Conservation (phyloP, 208 protist genomes). For the Herpetomonas tarakana region DNA sequence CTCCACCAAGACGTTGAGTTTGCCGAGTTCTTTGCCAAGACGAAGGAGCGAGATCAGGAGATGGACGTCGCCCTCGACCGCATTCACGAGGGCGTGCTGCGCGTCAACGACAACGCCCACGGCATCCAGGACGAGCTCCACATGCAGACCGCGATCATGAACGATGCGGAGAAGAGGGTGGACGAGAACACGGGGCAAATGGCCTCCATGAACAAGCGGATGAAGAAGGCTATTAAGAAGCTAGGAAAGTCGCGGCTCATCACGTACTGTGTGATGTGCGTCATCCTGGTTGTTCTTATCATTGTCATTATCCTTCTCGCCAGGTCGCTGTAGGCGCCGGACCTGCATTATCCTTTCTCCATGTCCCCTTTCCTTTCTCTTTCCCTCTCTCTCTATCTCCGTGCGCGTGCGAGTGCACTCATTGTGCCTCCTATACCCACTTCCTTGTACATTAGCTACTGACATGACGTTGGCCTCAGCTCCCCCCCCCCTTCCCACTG, state of each 20-base stretch:
- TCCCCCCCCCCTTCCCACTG: too few species aligned
- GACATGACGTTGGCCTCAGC: too few species aligned
- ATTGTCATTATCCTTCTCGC: conserved; percentile 49
- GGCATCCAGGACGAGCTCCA: conserved; percentile 46
- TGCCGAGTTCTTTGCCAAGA: conserved; percentile 38
- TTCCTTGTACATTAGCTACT: too few species aligned
- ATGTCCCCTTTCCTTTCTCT: not conserved
- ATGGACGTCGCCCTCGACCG: conserved; percentile 58
- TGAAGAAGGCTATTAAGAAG: conserved; percentile 42
- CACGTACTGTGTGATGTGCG: conserved; percentile 41
- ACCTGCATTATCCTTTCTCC: not conserved
- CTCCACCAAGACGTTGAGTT: conserved; percentile 51
- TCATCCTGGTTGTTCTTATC: conserved; percentile 46
- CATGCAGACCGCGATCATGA: conserved; percentile 33
- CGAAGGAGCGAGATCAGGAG: conserved; percentile 33
- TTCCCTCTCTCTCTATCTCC: not conserved
- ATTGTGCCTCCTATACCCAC: too few species aligned
- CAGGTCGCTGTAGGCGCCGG: conserved; percentile 24
- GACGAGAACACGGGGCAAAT: conserved; percentile 39
- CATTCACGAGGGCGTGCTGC: conserved; percentile 44
- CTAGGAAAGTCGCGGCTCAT: conserved; percentile 47
- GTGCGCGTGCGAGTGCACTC: too few species aligned
- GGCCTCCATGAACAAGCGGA: conserved; percentile 28
- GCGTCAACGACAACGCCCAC: conserved; percentile 48
- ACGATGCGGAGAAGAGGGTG: conserved; percentile 31